A percentile compares a stretch with the other conserved stretches of the same genome.
Evolutionary conservation across 352 stramenopile species (phyloP).

Genomic region (Pythium coloratum): DNA sequence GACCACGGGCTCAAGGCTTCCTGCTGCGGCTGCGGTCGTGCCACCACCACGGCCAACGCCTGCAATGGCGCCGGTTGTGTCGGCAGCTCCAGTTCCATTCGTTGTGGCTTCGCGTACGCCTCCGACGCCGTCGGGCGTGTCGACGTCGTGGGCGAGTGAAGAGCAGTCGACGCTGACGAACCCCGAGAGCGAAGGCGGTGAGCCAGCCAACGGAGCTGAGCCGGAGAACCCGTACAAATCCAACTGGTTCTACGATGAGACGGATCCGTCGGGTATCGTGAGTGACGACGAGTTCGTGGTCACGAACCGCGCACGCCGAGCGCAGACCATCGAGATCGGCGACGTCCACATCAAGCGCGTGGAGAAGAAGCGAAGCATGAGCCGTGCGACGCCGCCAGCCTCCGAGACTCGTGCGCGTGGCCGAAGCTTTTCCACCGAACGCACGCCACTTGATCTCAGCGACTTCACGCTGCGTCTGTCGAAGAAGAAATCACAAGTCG

Average conservation of each 20-base stretch:
- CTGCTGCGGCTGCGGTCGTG: background rate
- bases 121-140: slow-evolving; percentile 10
- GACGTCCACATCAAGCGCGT: slow-evolving; percentile 24
- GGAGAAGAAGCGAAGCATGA: slow-evolving; percentile 16
- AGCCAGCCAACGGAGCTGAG: slow-evolving; percentile 6
- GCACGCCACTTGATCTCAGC: slow-evolving; percentile 16
- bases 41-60: background rate
- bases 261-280: slow-evolving; percentile 27
- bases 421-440: slow-evolving; percentile 29
- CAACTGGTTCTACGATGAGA: slow-evolving; percentile 30
- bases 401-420: slow-evolving; percentile 11
- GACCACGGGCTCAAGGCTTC: slow-evolving; percentile 1
- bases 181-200: slow-evolving; percentile 10
- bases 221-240: slow-evolving; percentile 24
- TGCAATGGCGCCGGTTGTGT: background rate
- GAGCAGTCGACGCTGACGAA: slow-evolving; percentile 15
- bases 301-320: slow-evolving; percentile 21
- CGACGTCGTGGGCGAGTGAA: slow-evolving; percentile 23
- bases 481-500: slow-evolving; percentile 18
- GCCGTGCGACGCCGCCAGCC: background rate
- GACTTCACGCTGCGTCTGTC: slow-evolving; percentile 29
- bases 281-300: slow-evolving; percentile 31
- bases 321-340: slow-evolving; percentile 31
- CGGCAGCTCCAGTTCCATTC: background rate
- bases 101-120: slow-evolving; percentile 9